phyloP scores from a whole-genome alignment of 768 basidiomycete species.

The Fomitopsis pulvina region DNA sequence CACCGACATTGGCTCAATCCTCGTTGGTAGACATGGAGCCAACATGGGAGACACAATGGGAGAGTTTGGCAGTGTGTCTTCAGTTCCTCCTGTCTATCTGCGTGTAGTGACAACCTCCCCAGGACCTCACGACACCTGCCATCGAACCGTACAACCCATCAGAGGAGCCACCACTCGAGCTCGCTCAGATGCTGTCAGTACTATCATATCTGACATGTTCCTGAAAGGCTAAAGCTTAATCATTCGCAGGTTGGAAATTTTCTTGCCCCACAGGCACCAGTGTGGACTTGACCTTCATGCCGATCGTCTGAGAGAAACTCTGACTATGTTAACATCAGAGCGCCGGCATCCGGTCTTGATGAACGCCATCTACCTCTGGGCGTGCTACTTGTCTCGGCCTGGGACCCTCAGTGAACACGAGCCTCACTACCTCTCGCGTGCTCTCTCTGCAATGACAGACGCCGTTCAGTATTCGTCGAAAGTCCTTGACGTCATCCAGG shows the following conservation, averaged over 20 bases:
- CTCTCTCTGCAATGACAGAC: slow-evolving; percentile 57
- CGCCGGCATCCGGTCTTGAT: slow-evolving; percentile 73
- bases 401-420: slow-evolving; percentile 67
- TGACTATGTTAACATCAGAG: slow-evolving; percentile 45
- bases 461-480: slow-evolving; percentile 51
- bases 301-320: slow-evolving; percentile 55
- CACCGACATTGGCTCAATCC: not conserved
- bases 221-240: slow-evolving; percentile 5
- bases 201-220: slow-evolving; percentile 2
- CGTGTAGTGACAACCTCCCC: not conserved
- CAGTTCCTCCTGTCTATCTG: not conserved
- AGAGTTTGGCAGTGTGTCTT: slow-evolving; percentile 15
- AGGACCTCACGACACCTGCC: slow-evolving; percentile 16
- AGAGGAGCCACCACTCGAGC: slow-evolving; percentile 35
- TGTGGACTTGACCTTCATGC: slow-evolving; percentile 67
- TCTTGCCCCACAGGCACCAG: slow-evolving; percentile 69
- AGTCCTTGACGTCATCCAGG: slow-evolving; percentile 66
- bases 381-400: slow-evolving; percentile 72
- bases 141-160: slow-evolving; percentile 12
- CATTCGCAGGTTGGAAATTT: slow-evolving; percentile 57
- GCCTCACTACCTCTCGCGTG: slow-evolving; percentile 57
- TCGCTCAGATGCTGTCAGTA: slow-evolving; percentile 60
- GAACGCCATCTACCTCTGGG: slow-evolving; percentile 80
- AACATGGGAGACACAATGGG: slow-evolving; percentile 20
- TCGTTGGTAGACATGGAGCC: slow-evolving; percentile 18